phyloP scores from a whole-genome alignment of 495 filamentous ascomycete genomes.

The Gamarada debralockiae region DNA sequence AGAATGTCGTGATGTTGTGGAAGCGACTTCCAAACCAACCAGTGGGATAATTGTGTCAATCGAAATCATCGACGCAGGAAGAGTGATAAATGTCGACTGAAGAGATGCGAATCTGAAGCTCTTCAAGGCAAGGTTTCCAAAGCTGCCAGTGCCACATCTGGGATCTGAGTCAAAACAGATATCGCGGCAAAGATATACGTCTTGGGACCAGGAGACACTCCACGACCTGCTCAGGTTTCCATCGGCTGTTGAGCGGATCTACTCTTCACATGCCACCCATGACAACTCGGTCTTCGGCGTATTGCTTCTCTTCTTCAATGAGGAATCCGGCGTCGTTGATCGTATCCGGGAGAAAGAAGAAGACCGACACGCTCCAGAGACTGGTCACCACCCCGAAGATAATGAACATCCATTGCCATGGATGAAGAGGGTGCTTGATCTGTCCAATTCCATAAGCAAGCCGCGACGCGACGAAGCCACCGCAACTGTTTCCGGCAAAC shows the following conservation, averaged over 20 bases:
- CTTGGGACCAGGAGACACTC: conserved; percentile 38
- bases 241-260: conserved; percentile 26
- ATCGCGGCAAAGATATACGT: conserved; percentile 38
- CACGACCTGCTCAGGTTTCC: conserved; percentile 32
- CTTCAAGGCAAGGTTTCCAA: conserved; percentile 37
- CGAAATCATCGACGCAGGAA: conserved; percentile 34
- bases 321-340: conserved; percentile 67
- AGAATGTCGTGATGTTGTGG: conserved; percentile 34
- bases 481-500: conserved; percentile 60
- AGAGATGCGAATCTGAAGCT: conserved; percentile 37
- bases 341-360: conserved; percentile 64
- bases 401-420: conserved; percentile 47
- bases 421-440: conserved; percentile 38
- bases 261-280: conserved; percentile 32
- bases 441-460: conserved; percentile 21
- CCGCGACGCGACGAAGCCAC: conserved; percentile 10
- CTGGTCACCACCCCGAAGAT: conserved; percentile 61
- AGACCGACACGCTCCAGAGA: conserved; percentile 52
- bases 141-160: conserved; percentile 40
- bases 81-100: conserved; percentile 33
- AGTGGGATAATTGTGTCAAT: conserved; percentile 29
- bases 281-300: conserved; percentile 33
- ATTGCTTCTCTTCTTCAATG: conserved; percentile 47
- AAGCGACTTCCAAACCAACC: conserved; percentile 37
- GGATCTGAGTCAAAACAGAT: conserved; percentile 38